Evolutionary conservation across 1,284 basidiomycete genomes (phyloP).

Genomic region (Rhodotorula sp.): DNA sequence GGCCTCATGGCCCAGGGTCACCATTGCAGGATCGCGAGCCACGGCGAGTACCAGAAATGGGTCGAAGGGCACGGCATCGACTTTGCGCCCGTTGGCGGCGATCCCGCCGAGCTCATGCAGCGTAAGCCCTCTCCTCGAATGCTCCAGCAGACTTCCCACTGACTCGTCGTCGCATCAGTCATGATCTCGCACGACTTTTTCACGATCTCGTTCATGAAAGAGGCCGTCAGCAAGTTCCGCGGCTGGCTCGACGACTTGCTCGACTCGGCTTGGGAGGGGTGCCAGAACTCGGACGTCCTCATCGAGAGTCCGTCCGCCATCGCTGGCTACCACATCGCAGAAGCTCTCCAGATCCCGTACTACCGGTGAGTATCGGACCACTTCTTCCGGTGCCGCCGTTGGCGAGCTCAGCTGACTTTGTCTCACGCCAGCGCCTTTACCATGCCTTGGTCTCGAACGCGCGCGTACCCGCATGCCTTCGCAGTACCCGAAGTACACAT

Average conservation of each 20-base stretch:
- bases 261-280: slow-evolving; percentile 90
- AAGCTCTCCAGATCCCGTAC: slow-evolving; percentile 87
- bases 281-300: slow-evolving; percentile 87
- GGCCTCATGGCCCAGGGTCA: slow-evolving; percentile 88
- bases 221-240: slow-evolving; percentile 76
- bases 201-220: slow-evolving; percentile 88
- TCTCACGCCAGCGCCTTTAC: slow-evolving; percentile 59
- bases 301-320: slow-evolving; percentile 95
- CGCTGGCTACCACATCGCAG: slow-evolving; percentile 98
- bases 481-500: slow-evolving; percentile 92
- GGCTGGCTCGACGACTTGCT: slow-evolving; percentile 95
- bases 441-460: slow-evolving; percentile 66
- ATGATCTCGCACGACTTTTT: slow-evolving; percentile 97
- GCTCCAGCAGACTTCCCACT: not conserved
- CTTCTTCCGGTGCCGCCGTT: not conserved
- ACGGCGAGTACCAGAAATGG: slow-evolving; percentile 92
- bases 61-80: slow-evolving; percentile 86
- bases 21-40: slow-evolving; percentile 78
- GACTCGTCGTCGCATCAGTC: slow-evolving; percentile 48
- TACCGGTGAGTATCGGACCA: slow-evolving; percentile 63
- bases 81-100: slow-evolving; percentile 88
- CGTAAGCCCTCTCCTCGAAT: slow-evolving; percentile 60
- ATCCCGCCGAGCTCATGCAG: slow-evolving; percentile 79
- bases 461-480: slow-evolving; percentile 96
- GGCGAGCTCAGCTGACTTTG: not conserved